Conservation (phyloP, 2,329 filamentous ascomycete species). For the Ophiostoma sp. region DNA sequence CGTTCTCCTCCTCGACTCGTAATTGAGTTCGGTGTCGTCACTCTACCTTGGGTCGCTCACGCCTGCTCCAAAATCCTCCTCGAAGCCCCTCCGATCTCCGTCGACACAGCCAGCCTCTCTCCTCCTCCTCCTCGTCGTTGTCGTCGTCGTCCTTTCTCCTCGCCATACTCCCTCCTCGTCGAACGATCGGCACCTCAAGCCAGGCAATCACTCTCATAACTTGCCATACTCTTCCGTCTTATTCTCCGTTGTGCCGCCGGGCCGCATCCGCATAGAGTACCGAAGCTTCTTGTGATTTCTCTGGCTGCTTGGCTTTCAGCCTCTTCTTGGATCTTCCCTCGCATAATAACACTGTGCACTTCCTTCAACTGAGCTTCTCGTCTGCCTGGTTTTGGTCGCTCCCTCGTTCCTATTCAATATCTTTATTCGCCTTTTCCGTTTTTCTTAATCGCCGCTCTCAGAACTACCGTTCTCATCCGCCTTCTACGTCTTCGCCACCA, state of each 20-base stretch:
- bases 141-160: background rate
- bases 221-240: background rate
- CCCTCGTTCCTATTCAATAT: too few species aligned
- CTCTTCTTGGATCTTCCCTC: slow-evolving; percentile 17
- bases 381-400: background rate
- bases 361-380: background rate
- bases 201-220: background rate
- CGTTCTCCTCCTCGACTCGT: background rate
- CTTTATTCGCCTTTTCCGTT: too few species aligned
- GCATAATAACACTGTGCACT: slow-evolving; percentile 23
- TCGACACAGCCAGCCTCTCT: background rate
- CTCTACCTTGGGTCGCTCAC: background rate
- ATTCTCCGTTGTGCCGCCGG: background rate
- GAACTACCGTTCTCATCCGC: background rate
- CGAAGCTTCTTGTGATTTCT: background rate
- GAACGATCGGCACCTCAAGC: background rate
- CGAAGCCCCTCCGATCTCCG: background rate
- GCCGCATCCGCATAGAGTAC: background rate
- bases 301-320: slow-evolving; percentile 15
- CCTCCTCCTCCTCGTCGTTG: background rate
- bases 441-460: background rate
- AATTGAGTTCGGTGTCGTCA: slow-evolving; percentile 4
- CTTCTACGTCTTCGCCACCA: background rate
- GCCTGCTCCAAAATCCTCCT: too few species aligned
- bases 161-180: background rate